These are phyloP conservation scores for Colletotrichum viniferum DNA, from an alignment of 2,329 filamentous ascomycete species.

Conservation along the genomic window DNA sequence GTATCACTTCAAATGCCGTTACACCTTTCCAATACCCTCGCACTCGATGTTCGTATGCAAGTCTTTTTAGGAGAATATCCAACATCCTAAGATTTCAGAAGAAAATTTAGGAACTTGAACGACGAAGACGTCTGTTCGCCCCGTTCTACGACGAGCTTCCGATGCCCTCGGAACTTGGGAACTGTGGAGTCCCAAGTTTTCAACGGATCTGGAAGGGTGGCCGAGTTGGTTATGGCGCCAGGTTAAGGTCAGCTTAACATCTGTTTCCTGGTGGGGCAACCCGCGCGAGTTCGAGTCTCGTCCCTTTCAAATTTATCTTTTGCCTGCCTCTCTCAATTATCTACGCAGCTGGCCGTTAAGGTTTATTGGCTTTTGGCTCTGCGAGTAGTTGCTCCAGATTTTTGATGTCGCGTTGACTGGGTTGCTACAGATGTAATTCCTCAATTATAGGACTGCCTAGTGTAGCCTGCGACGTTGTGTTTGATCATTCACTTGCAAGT, in stretches of 20 bases:
- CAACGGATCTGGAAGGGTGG: background rate
- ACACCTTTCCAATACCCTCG: background rate
- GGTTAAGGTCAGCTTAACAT: background rate
- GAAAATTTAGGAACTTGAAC: background rate
- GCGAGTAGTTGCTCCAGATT: background rate
- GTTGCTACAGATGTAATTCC: background rate
- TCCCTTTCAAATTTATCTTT: background rate
- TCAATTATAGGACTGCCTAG: background rate
- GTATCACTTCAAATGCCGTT: background rate
- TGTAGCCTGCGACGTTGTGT: background rate
- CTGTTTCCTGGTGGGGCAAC: background rate
- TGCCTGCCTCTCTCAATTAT: background rate
- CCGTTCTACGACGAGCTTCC: background rate
- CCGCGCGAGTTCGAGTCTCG: background rate
- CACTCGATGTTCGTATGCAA: background rate
- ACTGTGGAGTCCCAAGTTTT: fast-evolving
- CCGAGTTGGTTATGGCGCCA: background rate
- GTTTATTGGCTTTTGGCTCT: background rate
- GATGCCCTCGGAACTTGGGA: background rate
- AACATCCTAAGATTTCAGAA: background rate
- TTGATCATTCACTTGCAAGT: background rate
- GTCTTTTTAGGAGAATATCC: background rate
- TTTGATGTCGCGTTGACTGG: background rate
- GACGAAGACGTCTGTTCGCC: background rate
- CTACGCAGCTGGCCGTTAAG: fast-evolving